phyloP scores from a whole-genome alignment of 2,329 filamentous ascomycete species.

The Aspergillus quadricinctus region DNA sequence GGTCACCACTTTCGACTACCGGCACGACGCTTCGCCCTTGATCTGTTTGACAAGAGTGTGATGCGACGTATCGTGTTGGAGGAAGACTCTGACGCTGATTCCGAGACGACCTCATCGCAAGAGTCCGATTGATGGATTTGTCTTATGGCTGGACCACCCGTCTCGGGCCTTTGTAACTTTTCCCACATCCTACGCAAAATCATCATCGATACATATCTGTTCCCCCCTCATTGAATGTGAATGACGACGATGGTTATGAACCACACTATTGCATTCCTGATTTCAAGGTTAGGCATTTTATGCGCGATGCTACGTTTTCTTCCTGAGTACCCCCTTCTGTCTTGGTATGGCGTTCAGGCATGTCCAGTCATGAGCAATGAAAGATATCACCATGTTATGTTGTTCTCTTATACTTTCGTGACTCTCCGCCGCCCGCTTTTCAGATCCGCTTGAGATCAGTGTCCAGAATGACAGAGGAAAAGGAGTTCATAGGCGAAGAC shows the following conservation, averaged over 20 bases:
- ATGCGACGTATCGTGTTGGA: constrained; percentile 79
- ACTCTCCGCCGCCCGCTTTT: not conserved
- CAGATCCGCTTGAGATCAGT: not conserved
- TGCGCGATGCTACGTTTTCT: not conserved
- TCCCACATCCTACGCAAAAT: not conserved
- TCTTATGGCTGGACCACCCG: not conserved
- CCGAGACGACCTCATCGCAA: constrained; percentile 27
- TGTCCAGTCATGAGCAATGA: constrained; percentile 13
- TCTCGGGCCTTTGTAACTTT: not conserved
- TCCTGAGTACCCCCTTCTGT: not conserved
- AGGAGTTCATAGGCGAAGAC: not conserved
- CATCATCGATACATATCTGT: not conserved
- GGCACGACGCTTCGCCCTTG: constrained; percentile 83
- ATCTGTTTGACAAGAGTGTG: constrained; percentile 89
- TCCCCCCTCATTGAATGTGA: not conserved
- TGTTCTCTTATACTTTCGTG: not conserved
- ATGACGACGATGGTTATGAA: not conserved
- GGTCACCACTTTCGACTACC: constrained; percentile 84
- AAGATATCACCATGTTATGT: constrained; percentile 11
- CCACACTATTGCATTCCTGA: not conserved
- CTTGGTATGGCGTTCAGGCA: constrained; percentile 11
- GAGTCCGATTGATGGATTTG: constrained; percentile 12
- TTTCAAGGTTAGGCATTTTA: constrained; percentile 2
- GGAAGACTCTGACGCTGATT: constrained; percentile 52
- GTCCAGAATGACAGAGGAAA: not conserved